Percentiles rank a stretch among this genome's conserved stretches.
Conservation (phyloP, 2,329 filamentous ascomycete genomes). For the Pseudogymnoascus sp. region DNA sequence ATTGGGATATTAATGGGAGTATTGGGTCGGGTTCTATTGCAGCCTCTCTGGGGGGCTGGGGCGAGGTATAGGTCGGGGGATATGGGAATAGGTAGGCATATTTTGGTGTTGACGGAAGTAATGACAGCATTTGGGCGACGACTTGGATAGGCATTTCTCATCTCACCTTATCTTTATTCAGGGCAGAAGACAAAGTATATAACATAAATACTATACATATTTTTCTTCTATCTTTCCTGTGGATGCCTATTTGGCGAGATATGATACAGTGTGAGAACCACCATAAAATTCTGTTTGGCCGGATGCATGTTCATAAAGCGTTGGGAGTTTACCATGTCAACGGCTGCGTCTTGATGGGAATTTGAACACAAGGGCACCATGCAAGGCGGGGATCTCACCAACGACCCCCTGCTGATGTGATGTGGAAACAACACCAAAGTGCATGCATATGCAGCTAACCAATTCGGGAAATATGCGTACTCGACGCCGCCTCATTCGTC, state of each 20-base stretch:
- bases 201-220: background rate
- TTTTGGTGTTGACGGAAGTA: background rate
- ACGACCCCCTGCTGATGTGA: background rate
- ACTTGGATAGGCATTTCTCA: constrained; percentile 3
- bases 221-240: background rate
- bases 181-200: background rate
- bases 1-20: constrained; percentile 84
- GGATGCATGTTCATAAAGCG: background rate
- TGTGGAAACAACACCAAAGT: constrained; percentile 1
- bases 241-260: background rate
- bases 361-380: background rate
- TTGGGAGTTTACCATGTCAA: background rate
- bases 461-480: background rate
- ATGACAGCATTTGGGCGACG: background rate
- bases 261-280: background rate
- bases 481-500: background rate
- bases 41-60: constrained; percentile 67
- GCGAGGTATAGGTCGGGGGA: constrained; percentile 47
- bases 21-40: constrained; percentile 67
- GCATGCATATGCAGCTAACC: background rate
- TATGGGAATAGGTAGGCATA: background rate
- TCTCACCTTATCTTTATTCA: background rate
- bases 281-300: background rate
- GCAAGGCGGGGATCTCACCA: background rate
- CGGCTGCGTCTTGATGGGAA: background rate